phyloP scores from a whole-genome alignment of 192 early-diverging fungal species.

The Coemansia furcata region DNA sequence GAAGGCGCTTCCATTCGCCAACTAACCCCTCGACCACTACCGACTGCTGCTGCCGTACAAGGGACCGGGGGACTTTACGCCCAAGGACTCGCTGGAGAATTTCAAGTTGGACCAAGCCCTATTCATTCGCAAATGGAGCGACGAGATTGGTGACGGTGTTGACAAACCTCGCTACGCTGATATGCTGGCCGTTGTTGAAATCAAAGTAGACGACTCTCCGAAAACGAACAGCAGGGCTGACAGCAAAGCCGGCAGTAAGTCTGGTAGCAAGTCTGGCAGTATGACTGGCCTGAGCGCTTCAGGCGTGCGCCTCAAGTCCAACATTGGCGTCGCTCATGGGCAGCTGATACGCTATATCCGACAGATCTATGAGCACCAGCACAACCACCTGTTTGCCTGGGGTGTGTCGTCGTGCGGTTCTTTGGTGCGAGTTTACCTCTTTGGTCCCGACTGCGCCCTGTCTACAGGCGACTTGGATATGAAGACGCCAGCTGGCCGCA shows the following conservation, averaged over 20 bases:
- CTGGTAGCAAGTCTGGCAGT: too few relatives aligned
- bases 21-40: too few relatives aligned
- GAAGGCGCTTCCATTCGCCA: too few relatives aligned
- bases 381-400: background rate
- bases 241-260: too few relatives aligned
- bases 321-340: too few relatives aligned
- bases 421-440: background rate
- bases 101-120: background rate
- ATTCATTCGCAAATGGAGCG: background rate
- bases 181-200: background rate
- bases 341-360: too few relatives aligned
- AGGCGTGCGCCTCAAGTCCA: too few relatives aligned
- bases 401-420: background rate
- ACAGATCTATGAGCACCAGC: background rate
- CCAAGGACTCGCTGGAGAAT: background rate
- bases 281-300: too few relatives aligned
- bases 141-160: background rate
- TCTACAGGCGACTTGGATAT: background rate
- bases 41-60: background rate
- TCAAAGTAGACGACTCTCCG: too few relatives aligned
- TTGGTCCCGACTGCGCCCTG: background rate
- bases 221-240: too few relatives aligned
- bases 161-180: background rate
- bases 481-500: background rate
- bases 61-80: background rate